Evolutionary conservation across 305 asterid species (phyloP).

Genomic region (Striga hermonthica): DNA sequence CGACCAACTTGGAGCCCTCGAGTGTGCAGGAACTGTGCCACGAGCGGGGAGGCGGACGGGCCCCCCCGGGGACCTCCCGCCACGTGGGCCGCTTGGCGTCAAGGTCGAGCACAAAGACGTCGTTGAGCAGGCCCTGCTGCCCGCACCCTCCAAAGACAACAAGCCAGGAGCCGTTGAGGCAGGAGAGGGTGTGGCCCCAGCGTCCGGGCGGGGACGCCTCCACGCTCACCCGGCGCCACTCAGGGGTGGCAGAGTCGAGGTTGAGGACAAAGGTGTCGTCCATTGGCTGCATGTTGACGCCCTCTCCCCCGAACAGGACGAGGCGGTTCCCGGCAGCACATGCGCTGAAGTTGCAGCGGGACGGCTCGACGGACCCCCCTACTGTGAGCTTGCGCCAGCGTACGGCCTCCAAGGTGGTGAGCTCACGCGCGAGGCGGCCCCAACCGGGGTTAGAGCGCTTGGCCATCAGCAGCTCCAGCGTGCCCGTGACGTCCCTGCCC

Average conservation of each 20-base stretch:
- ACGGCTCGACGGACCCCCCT: slow-evolving; percentile 87
- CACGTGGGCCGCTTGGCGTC: slow-evolving; percentile 93
- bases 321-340: slow-evolving; percentile 92
- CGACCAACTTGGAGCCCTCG: slow-evolving; percentile 86
- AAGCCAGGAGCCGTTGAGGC: slow-evolving; percentile 79
- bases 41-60: slow-evolving; percentile 77
- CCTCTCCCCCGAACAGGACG: slow-evolving; percentile 93
- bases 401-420: slow-evolving; percentile 88
- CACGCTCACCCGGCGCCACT: slow-evolving; percentile 84
- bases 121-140: slow-evolving; percentile 81
- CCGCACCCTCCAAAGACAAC: slow-evolving; percentile 96
- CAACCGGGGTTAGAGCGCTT: slow-evolving; percentile 49
- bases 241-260: slow-evolving; percentile 73
- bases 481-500: slow-evolving; percentile 89
- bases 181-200: slow-evolving; percentile 94
- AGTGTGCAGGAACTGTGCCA: slow-evolving; percentile 96
- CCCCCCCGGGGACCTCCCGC: slow-evolving; percentile 81
- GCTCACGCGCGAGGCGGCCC: slow-evolving; percentile 94
- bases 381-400: slow-evolving; percentile 85
- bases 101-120: slow-evolving; percentile 77
- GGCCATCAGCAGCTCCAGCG: slow-evolving; percentile 65
- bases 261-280: slow-evolving; percentile 91
- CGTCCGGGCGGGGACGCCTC: slow-evolving; percentile 89
- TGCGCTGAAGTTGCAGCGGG: slow-evolving; percentile 91
- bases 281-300: slow-evolving; percentile 96